Percentiles rank a stretch among this genome's conserved stretches.
These are phyloP conservation scores for Stephanodiscus minutulus DNA, from an alignment of 108 stramenopile species.

Conservation along the genomic window DNA sequence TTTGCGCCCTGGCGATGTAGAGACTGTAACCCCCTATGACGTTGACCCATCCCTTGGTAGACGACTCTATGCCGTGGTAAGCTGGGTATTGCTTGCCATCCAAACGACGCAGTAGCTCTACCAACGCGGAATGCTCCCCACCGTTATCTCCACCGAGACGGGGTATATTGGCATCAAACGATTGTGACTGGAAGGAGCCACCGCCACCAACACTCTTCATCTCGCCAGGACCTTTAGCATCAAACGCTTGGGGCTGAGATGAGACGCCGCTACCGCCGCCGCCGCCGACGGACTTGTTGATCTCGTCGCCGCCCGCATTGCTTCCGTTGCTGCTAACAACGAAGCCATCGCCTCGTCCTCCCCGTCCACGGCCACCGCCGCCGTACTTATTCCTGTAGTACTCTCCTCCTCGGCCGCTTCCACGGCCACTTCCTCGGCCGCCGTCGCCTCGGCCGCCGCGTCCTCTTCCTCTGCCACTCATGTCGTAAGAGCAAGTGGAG, in stretches of 20 bases:
- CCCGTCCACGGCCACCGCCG: slow-evolving; percentile 60
- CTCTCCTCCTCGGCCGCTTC: slow-evolving; percentile 52
- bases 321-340: slow-evolving; percentile 9
- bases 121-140: slow-evolving; percentile 70
- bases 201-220: slow-evolving; percentile 9
- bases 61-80: slow-evolving; percentile 89
- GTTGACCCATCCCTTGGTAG: slow-evolving; percentile 64
- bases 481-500: background rate
- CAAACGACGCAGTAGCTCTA: slow-evolving; percentile 60
- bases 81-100: slow-evolving; percentile 86
- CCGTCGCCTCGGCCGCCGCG: slow-evolving; percentile 17
- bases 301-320: slow-evolving; percentile 1
- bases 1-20: slow-evolving; percentile 82
- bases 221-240: slow-evolving; percentile 17
- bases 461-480: slow-evolving; percentile 14
- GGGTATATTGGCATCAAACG: slow-evolving; percentile 29
- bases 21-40: slow-evolving; percentile 58
- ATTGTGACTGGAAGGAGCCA: background rate
- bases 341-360: slow-evolving; percentile 47
- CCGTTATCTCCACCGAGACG: slow-evolving; percentile 46
- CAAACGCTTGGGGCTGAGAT: slow-evolving; percentile 15
- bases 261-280: slow-evolving; percentile 8
- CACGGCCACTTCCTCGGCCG: slow-evolving; percentile 36
- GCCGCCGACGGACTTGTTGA: slow-evolving; percentile 10
- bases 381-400: slow-evolving; percentile 79